Evolutionary conservation across 345 rosid species (phyloP), one percentile per base, ranked within the genome.

Genomic region (Noccaea bulbosa): DNA sequence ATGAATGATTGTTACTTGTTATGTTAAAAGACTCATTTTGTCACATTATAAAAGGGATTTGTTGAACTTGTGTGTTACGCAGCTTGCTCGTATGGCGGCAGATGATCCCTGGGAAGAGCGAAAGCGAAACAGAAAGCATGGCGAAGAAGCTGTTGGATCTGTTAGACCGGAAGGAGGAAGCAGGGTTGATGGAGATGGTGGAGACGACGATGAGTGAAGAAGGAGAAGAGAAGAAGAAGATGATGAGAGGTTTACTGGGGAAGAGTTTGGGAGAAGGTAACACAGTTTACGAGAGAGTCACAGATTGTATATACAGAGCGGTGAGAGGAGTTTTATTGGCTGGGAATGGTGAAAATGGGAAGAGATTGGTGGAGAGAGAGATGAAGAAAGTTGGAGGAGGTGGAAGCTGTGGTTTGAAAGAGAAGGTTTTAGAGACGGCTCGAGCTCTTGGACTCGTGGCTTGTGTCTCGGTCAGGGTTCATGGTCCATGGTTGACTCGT

Each of bases 21-120:
- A 39, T 48, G 11, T 17, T 2, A 17, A 32, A 33, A 43, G 49
- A 45, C 52, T 73, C 38, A 20, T 39, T 30, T 3, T 30, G 30
- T 45, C 7, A 5, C 27, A 37, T 57, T 2, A 27, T 27, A 11
- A 51, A 41, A 33, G 37, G 6, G 37, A 43, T 22, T 11, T 57
- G 32, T 49, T 20, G 38, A 66, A 10, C 5, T 0, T 4, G 0
- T 66, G 60, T 52, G 27, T 46, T 51, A 39, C 15, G 75, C 87
- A 93, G 98, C 85, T 73, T 93, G 45, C 94, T 93, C 65, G 77
- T 93, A 17, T 89, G 89, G 77, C 85, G 90, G 11, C 98, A 91
- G 79, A 80, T 83, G 20, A 85, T 87, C 20, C 68, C 87, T 61
- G 8, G 84, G 45, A 47, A 79, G 62, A 83, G 68, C 40, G 66